A percentile compares a stretch with the other conserved stretches of the same genome.
Evolutionary conservation across 2,329 filamentous ascomycete species (phyloP).

Genomic region (Alternaria brassicae): DNA sequence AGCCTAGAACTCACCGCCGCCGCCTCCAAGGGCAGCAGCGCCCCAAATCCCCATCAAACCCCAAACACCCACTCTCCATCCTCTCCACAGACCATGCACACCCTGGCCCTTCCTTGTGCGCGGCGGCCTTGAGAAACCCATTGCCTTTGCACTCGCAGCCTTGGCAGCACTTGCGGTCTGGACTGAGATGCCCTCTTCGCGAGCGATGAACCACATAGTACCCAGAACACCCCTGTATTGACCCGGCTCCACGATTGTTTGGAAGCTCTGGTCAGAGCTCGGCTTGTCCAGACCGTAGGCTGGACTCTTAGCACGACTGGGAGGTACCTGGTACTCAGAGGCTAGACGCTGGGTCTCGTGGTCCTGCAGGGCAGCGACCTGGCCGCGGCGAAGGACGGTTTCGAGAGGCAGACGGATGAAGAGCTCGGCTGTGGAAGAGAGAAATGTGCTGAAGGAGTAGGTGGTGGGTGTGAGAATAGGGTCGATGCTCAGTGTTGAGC

Average conservation of each 20-base stretch:
- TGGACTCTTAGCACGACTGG: slow-evolving; percentile 22
- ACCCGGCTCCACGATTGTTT: slow-evolving; percentile 81
- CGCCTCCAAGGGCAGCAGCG: slow-evolving; percentile 63
- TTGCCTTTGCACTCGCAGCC: slow-evolving; percentile 33
- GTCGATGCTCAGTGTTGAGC: slow-evolving; percentile 84
- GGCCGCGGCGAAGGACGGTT: slow-evolving; percentile 87
- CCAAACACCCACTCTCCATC: slow-evolving; percentile 82
- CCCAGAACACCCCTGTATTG: slow-evolving; percentile 86
- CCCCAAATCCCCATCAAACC: slow-evolving; percentile 77
- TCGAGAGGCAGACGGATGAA: slow-evolving; percentile 89
- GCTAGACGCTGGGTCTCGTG: slow-evolving; percentile 42
- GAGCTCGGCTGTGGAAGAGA: slow-evolving; percentile 79
- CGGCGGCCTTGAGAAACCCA: slow-evolving; percentile 44
- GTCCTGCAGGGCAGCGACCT: slow-evolving; percentile 69
- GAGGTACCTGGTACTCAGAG: slow-evolving; percentile 33
- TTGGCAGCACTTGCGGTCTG: slow-evolving; percentile 33
- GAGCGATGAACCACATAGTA: slow-evolving; percentile 86
- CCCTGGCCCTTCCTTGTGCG: slow-evolving; percentile 69
- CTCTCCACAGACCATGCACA: slow-evolving; percentile 71
- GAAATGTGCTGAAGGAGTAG: slow-evolving; percentile 83
- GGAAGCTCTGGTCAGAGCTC: slow-evolving; percentile 50
- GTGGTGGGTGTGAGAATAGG: slow-evolving; percentile 79
- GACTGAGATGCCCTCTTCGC: slow-evolving; percentile 74
- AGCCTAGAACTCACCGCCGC: slow-evolving; percentile 46
- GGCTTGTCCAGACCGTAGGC: slow-evolving; percentile 30